Conservation (phyloP, 257 asterid species). For the Solanum piurae region DNA sequence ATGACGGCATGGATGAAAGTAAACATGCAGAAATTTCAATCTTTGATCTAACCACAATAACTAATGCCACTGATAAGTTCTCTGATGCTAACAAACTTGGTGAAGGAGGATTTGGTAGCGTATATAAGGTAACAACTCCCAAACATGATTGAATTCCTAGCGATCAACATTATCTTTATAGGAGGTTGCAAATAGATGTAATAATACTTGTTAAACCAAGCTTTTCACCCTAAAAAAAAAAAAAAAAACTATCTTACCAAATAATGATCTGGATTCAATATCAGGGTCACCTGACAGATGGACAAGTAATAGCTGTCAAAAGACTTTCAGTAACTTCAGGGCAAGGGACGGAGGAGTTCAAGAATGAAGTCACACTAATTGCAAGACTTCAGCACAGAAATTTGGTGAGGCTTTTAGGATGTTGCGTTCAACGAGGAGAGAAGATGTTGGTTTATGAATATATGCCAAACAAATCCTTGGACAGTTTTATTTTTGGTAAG, state of each 20-base stretch:
- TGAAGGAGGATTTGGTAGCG: conserved; percentile 27
- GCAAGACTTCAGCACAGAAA: conserved; percentile 27
- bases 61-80: conserved; percentile 16
- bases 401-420: conserved; percentile 26
- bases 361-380: conserved; percentile 21
- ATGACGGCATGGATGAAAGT: neutral
- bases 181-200: neutral
- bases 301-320: conserved; percentile 17
- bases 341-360: conserved; percentile 21
- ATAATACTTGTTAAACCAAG: neutral
- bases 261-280: neutral
- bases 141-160: neutral
- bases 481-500: conserved; percentile 24
- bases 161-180: neutral
- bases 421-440: conserved; percentile 20
- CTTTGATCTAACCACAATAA: conserved; percentile 9
- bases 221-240: neutral
- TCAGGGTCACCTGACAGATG: conserved; percentile 20
- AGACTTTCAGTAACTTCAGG: conserved; percentile 18
- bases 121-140: conserved; percentile 21
- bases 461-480: conserved; percentile 22
- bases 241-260: neutral
- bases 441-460: conserved; percentile 27
- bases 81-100: conserved; percentile 14
- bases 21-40: neutral